Conservation (phyloP, 202 grass and related monocot genomes). For the Brachypodium distachyon region DNA sequence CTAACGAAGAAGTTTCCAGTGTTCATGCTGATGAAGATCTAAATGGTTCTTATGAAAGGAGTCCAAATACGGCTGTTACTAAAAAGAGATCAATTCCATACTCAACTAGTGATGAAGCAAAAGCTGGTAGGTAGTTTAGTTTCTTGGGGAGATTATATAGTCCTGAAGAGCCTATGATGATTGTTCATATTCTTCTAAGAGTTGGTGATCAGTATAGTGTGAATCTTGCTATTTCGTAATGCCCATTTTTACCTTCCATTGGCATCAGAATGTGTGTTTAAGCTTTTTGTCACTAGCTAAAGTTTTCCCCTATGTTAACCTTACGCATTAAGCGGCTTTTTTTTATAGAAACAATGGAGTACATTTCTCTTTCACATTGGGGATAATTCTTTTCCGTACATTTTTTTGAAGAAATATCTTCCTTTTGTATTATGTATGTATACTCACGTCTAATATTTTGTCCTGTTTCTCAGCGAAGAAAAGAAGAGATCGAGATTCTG, state of each 20-base stretch:
- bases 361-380: neutral
- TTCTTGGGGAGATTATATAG: neutral
- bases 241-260: neutral
- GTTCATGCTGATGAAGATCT: slow-evolving; percentile 43
- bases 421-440: neutral
- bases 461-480: slow-evolving; percentile 41
- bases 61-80: slow-evolving; percentile 44
- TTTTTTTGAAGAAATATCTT: neutral
- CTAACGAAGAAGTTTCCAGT: slow-evolving; percentile 73
- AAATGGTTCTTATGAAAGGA: slow-evolving; percentile 48
- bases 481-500: slow-evolving; percentile 40
- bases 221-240: neutral
- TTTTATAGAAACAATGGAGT: neutral
- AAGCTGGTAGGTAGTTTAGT: slow-evolving; percentile 48
- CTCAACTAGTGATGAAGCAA: slow-evolving; percentile 57
- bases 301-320: neutral
- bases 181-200: neutral
- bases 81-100: slow-evolving; percentile 54
- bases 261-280: neutral
- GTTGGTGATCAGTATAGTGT: neutral
- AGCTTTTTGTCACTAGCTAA: neutral
- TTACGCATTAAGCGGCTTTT: neutral
- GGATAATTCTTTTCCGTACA: neutral
- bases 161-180: neutral
- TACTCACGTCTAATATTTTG: neutral